Evolutionary conservation across 345 rosid genomes (phyloP), one percentile per base, ranked within the genome.

Genomic region (Ailanthus altissimus): DNA sequence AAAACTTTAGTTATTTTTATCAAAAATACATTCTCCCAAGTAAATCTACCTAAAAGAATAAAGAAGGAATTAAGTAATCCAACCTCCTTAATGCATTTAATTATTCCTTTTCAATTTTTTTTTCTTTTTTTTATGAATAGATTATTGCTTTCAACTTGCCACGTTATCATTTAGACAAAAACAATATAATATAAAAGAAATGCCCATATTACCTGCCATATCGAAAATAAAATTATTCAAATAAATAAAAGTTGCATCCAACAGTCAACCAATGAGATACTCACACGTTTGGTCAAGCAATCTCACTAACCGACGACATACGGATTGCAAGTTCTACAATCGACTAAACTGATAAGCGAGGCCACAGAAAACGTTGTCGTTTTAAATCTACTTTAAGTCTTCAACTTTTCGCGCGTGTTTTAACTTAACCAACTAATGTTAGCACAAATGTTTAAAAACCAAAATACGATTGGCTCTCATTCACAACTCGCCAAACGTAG

Each of bases 291-390:
- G 45, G 43, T 28, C 58, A 50, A 26, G 16, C 59, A 18, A 26
- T 9, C 42, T 23, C 71, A 28, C 43, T 5, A 53, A n/a, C 23
- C 16, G 74, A 76, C 83, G 73, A 76, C 81, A 60, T 32, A 79
- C 67, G 58, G 56, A 69, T 42, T 11, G 73, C 71, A 73, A 32
- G 38, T 32, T 32, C 3, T 32, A 32, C 38, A 32, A 72, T 72
- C 53, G 42, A 26, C 40, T 49, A 58, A n/a, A 43, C 57, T 65
- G 64, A 36, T 63, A 38, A 36, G 67, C 67, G 36, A 63, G 14
- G 4, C 70, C 23, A 6, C 16, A 0, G 0, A 13, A 60, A n/a
- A 74, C 73, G 63, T 8, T 32, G 65, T 16, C 81, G 79, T 74
- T 42, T 38, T 0, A 1, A 7, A 1, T 10, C 3, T 18, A 5